phyloP scores from a whole-genome alignment of 2,329 filamentous ascomycete genomes.

The Microdochium trichocladiopsis region DNA sequence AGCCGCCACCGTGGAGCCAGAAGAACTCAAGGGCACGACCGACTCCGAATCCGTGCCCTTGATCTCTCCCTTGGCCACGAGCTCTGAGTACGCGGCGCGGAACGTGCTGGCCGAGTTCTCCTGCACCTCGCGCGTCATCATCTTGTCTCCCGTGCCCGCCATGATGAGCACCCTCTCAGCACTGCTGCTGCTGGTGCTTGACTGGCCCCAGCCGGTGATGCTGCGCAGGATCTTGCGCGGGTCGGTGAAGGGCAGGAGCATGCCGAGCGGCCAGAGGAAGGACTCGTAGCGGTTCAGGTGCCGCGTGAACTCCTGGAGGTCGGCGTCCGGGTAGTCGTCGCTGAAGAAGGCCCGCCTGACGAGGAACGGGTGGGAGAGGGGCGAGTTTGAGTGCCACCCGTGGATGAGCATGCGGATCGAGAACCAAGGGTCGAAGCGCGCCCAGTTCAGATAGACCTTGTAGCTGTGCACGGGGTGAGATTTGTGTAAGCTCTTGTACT shows the following conservation, averaged over 20 bases:
- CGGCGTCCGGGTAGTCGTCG: constrained; percentile 26
- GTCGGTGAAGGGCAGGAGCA: constrained; percentile 35
- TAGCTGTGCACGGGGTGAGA: constrained; percentile 9
- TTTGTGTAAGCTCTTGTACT: too few relatives aligned
- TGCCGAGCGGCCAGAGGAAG: constrained; percentile 42
- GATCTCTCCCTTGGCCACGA: constrained; percentile 21
- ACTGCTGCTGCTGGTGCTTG: constrained; percentile 17
- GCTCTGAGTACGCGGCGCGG: constrained; percentile 18
- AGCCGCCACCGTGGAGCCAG: constrained; percentile 9
- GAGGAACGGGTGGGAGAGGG: constrained; percentile 41
- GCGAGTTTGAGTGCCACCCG: constrained; percentile 40
- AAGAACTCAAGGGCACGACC: constrained; percentile 1
- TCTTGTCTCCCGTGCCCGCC: constrained; percentile 29
- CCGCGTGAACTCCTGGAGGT: constrained; percentile 33
- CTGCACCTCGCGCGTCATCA: constrained; percentile 30
- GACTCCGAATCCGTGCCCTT: constrained; percentile 10
- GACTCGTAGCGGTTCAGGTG: constrained; percentile 41
- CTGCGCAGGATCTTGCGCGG: constrained; percentile 29
- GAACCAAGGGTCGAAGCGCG: constrained; percentile 38
- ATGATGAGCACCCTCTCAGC: constrained; percentile 29
- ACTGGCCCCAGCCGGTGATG: constrained; percentile 22
- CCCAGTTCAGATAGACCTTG: constrained; percentile 38
- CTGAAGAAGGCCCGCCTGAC: constrained; percentile 45
- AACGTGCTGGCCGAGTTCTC: constrained; percentile 30
- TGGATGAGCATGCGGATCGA: constrained; percentile 36